A percentile compares a stretch with the other conserved stretches of the same genome.
phyloP scores from a whole-genome alignment of 116 monocot genomes.

The Posidonia oceanica region DNA sequence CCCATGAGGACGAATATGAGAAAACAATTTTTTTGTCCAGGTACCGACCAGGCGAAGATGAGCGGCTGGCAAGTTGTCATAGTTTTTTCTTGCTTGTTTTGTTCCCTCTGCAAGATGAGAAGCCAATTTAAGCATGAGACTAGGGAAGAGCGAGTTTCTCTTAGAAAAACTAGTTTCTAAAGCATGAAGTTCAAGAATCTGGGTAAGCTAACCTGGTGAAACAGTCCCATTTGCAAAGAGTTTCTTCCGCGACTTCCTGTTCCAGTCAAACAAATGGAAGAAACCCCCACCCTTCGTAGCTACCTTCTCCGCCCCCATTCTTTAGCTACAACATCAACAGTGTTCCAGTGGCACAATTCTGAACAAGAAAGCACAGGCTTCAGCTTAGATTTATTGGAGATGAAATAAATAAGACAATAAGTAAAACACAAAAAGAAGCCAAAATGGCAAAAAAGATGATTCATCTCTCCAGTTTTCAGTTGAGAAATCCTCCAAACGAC shows the following conservation, averaged over 20 bases:
- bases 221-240: slow-evolving; percentile 42
- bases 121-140: background rate
- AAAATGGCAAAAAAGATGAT: no score
- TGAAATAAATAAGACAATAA: no score
- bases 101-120: slow-evolving; percentile 35
- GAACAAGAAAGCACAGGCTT: background rate
- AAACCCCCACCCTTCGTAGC: slow-evolving; percentile 43
- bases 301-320: slow-evolving; percentile 60
- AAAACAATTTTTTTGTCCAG: background rate
- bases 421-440: no score
- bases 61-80: slow-evolving; percentile 24
- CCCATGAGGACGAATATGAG: background rate
- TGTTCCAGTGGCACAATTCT: background rate
- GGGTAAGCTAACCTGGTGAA: slow-evolving; percentile 65
- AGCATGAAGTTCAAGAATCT: background rate
- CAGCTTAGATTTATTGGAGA: no score
- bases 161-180: background rate
- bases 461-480: no score
- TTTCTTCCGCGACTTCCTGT: slow-evolving; percentile 83
- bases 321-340: background rate
- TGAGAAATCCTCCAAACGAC: no score
- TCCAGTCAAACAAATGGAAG: slow-evolving; percentile 95
- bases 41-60: slow-evolving; percentile 42
- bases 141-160: no score
- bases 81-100: slow-evolving; percentile 44